Conservation (phyloP, 2,329 filamentous ascomycete species). For the Sporothrix variecibatus region DNA sequence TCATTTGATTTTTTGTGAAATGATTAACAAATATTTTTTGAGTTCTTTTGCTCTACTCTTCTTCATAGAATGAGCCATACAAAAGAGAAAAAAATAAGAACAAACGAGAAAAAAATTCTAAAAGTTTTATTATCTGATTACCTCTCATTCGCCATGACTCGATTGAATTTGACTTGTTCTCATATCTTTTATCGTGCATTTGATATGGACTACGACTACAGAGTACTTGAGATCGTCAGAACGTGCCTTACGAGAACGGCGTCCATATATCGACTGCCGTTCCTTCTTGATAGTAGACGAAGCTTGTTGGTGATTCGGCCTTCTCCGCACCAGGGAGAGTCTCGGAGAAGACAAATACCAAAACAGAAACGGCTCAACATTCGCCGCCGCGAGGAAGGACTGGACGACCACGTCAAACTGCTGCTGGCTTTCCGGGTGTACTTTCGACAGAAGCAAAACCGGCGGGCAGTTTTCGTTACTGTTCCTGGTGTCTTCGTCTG, state of each 20-base stretch:
- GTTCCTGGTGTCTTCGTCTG: not conserved
- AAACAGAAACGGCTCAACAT: not conserved
- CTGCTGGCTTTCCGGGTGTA: not conserved
- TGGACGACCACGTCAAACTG: not conserved
- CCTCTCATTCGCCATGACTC: not conserved
- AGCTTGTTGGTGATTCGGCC: not conserved
- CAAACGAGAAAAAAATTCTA: not conserved
- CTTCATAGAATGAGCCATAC: not conserved
- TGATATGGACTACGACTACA: not conserved
- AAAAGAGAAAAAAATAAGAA: slow-evolving; percentile 17
- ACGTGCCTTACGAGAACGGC: not conserved
- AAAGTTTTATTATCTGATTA: not conserved
- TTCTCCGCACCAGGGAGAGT: not conserved
- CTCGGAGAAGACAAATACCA: not conserved
- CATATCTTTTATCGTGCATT: not conserved
- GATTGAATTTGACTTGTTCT: not conserved
- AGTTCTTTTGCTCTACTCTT: not conserved
- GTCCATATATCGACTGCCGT: not conserved
- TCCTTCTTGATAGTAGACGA: not conserved
- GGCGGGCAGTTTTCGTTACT: not conserved
- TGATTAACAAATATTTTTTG: not conserved
- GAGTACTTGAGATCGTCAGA: not conserved
- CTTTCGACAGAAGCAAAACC: not conserved
- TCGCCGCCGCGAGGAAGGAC: not conserved
- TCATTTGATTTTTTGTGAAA: not conserved